Evolutionary conservation across 73 alveolate species (phyloP).

Genomic region (Stentor coeruleus): DNA sequence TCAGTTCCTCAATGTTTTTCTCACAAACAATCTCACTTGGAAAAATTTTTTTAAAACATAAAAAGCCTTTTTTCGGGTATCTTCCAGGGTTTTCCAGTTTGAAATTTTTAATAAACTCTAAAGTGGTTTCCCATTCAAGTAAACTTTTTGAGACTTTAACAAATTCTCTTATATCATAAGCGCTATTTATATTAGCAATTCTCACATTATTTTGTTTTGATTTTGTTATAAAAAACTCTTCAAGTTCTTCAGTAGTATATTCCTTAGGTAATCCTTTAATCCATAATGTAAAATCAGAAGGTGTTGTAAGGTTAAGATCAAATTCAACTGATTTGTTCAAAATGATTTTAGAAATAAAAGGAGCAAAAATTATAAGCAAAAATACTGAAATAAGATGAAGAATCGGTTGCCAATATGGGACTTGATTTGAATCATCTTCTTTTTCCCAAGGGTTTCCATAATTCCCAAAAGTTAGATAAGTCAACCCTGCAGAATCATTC

Average conservation of each 20-base stretch:
- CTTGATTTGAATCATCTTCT: too few species aligned
- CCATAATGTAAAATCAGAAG: not conserved
- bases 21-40: not conserved
- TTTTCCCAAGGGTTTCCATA: too few species aligned
- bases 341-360: too few species aligned
- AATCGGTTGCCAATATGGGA: too few species aligned
- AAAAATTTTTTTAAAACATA: not conserved
- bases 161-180: not conserved
- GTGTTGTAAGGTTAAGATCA: not conserved
- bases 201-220: not conserved
- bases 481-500: too few species aligned
- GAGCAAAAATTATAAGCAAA: too few species aligned
- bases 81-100: not conserved
- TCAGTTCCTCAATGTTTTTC: not conserved
- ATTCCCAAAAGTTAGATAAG: too few species aligned
- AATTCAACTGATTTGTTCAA: not conserved
- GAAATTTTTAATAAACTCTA: not conserved
- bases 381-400: too few species aligned
- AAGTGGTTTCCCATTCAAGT: not conserved
- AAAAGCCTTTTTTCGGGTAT: not conserved
- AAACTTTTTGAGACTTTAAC: not conserved
- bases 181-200: not conserved
- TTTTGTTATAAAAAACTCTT: not conserved
- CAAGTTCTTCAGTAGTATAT: not conserved
- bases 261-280: slow-evolving; percentile 1